A percentile compares a stretch with the other conserved stretches of the same genome.
These are phyloP conservation scores for Podospora fimiseda DNA, from an alignment of 495 filamentous ascomycete genomes.

Conservation along the genomic window DNA sequence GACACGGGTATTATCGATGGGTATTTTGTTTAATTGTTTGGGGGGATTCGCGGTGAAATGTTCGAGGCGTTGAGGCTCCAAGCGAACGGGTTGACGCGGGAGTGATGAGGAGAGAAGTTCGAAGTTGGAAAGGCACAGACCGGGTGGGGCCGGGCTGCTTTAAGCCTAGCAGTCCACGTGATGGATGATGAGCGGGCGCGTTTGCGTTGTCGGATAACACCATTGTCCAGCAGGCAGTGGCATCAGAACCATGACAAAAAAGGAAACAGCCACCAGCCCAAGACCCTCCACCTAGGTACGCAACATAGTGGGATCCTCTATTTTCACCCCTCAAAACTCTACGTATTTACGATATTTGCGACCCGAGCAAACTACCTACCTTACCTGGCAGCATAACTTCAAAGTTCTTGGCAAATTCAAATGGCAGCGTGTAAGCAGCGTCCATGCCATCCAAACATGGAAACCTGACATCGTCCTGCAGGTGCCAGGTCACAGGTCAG, in stretches of 20 bases:
- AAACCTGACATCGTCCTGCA: no score
- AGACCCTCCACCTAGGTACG: conserved; percentile 1
- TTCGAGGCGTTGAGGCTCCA: conserved; percentile 22
- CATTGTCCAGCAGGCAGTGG: not conserved
- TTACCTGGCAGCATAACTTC: no score
- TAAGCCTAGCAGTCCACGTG: conserved; percentile 24
- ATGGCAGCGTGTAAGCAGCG: no score
- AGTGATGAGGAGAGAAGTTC: conserved; percentile 32
- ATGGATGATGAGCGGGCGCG: no score
- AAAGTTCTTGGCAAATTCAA: no score
- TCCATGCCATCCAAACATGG: not conserved
- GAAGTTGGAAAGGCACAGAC: conserved; percentile 13
- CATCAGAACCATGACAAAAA: not conserved
- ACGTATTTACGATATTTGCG: not conserved
- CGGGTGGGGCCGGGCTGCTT: conserved; percentile 17
- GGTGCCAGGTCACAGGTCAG: not conserved
- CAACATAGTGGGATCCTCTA: not conserved
- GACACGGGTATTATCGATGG: conserved; percentile 21
- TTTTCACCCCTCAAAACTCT: not conserved
- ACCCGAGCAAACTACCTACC: no score
- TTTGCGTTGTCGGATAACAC: not conserved
- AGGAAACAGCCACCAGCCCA: not conserved
- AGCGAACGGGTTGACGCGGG: conserved; percentile 26
- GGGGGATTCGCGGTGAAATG: conserved; percentile 8
- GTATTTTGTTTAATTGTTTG: conserved; percentile 11